phyloP scores from a whole-genome alignment of 495 filamentous ascomycete species.

The Bryoglossum gracile region DNA sequence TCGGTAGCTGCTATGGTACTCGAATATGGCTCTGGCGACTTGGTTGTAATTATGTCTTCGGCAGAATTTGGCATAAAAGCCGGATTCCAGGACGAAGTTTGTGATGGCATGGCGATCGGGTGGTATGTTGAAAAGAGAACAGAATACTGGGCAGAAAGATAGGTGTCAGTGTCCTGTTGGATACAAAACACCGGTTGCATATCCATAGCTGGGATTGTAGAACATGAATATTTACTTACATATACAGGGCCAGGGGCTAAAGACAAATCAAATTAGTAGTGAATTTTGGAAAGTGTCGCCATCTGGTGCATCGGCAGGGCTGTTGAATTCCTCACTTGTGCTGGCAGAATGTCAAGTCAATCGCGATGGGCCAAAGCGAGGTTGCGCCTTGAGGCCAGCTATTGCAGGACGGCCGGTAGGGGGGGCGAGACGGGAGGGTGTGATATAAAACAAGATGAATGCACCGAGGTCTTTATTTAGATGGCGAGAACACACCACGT shows the following conservation, averaged over 20 bases:
- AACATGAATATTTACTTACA: conserved; percentile 13
- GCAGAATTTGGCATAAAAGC: conserved; percentile 45
- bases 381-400: conserved; percentile 23
- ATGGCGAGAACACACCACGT: too few relatives aligned
- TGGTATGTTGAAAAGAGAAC: conserved; percentile 14
- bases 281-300: conserved; percentile 5
- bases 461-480: too few relatives aligned
- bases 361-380: conserved; percentile 4
- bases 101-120: conserved; percentile 18
- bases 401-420: neutral
- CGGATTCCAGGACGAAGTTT: conserved; percentile 41
- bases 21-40: conserved; percentile 11
- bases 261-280: conserved; percentile 17
- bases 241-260: conserved; percentile 23
- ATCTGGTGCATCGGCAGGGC: conserved; percentile 5
- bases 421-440: too few relatives aligned
- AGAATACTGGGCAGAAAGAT: conserved; percentile 17
- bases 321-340: too few relatives aligned
- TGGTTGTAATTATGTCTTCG: conserved; percentile 18
- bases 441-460: too few relatives aligned
- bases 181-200: neutral
- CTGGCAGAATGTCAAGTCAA: neutral
- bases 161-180: neutral
- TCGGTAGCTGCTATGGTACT: conserved; percentile 4
- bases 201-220: too few relatives aligned